Conservation (phyloP, 1,139 yeast species). For the Yamadazyma sp. region DNA sequence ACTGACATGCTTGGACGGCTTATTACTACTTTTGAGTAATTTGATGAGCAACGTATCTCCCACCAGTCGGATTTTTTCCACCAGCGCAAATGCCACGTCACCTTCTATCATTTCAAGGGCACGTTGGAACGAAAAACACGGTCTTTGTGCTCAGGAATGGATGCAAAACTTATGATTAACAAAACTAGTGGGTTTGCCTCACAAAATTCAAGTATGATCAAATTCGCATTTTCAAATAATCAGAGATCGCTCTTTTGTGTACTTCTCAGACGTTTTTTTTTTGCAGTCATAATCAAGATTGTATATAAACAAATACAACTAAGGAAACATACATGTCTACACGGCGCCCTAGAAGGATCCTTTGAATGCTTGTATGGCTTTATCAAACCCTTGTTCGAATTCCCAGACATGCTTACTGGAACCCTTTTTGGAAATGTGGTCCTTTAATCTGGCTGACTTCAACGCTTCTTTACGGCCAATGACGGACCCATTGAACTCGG, state of each 20-base stretch:
- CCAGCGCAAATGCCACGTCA: constrained; percentile 5
- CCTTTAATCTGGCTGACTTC: constrained; percentile 49
- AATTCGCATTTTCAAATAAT: neutral
- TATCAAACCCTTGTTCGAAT: constrained; percentile 81
- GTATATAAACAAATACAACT: neutral
- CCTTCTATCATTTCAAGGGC: constrained; percentile 6
- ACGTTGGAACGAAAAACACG: neutral
- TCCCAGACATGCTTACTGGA: constrained; percentile 69
- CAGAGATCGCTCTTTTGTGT: neutral
- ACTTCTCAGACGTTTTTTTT: too few relatives aligned
- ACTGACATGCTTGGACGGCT: constrained; percentile 20
- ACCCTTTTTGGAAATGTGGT: constrained; percentile 61
- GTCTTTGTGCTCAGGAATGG: neutral
- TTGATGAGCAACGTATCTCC: constrained; percentile 3
- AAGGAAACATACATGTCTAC: neutral
- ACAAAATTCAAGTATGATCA: constrained; percentile 1
- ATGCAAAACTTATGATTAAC: neutral
- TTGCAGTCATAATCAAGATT: neutral
- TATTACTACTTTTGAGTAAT: constrained; percentile 9
- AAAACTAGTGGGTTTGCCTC: neutral
- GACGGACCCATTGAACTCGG: constrained; percentile 64
- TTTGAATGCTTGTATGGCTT: constrained; percentile 48
- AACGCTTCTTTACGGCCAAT: constrained; percentile 75
- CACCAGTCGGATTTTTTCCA: neutral
- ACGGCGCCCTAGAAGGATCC: neutral